Base-by-base conservation (phyloP, 2,329 filamentous ascomycete genomes). In the Stachybotrys elegans region DNA sequence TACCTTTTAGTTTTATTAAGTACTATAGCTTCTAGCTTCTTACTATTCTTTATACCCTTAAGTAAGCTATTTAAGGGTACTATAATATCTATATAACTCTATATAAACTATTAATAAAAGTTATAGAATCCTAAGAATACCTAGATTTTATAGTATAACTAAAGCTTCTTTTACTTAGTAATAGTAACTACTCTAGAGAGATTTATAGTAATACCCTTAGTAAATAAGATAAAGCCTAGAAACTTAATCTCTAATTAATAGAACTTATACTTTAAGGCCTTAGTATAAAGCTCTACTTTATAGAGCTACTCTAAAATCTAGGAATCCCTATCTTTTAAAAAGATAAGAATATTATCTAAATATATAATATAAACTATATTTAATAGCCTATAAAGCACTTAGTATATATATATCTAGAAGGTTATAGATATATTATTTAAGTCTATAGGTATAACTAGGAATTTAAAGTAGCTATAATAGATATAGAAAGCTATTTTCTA, bases 1-100 rank as follows among this genome's bases (percentile, higher is more conserved):
- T 20, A 20, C 20, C 22, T 20, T 17, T 20, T 11, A 16, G 36
- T 22, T 23, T 22, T 2, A 40, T 40, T 14, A 41, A 17, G 17
- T 32, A 25, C 41, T 35, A 32, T 32, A 29, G 8, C 25, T 29
- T 29, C 34, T 35, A 40, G 20, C 21, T n/a, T 25, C 8, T 47
- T 44, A 40, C 32, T 31, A 5, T 13, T 44, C 31, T 22, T 32
- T 17, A 12, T 31, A 4, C 20, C 8, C 19, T 35, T 8, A 8
- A 6, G 13, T 5, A 19, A 4, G 23, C 19, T 29, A 29, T 29
- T n/a, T 6, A 22, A 7, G 5, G 7, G 19, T 36, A 22, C 21
- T 32, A 22, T 36, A 32, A 43, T 37, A 36, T 8, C 9, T 8
- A 39, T 14, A 22, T 39, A 21, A 11, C 22, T 22, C 7, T 17